These are phyloP conservation scores for Myxozyma sirexii DNA, from an alignment of 805 yeast genomes.

Conservation along the genomic window DNA sequence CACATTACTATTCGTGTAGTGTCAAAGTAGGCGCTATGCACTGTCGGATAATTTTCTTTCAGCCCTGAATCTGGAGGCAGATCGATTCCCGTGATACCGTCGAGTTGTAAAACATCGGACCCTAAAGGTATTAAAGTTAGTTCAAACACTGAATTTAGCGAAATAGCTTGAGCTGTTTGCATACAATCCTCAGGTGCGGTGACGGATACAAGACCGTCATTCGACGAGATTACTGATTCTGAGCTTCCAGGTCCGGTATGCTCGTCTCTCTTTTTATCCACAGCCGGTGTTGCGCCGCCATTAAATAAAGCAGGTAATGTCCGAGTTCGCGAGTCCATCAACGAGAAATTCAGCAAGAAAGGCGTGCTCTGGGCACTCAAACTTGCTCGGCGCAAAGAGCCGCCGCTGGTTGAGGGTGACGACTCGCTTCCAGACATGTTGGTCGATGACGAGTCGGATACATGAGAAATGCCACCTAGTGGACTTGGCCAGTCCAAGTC, in stretches of 20 bases:
- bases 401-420: not conserved
- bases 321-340: not conserved
- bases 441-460: not conserved
- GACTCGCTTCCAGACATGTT: not conserved
- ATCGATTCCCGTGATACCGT: not conserved
- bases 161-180: not conserved
- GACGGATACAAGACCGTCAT: not conserved
- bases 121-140: not conserved
- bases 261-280: too few species aligned
- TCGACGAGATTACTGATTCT: not conserved
- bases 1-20: not conserved
- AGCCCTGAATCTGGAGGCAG: not conserved
- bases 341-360: constrained; percentile 1
- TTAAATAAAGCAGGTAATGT: constrained; percentile 3
- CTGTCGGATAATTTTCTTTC: not conserved
- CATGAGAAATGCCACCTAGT: not conserved
- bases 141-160: not conserved
- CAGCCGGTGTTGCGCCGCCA: not conserved
- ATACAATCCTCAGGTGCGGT: not conserved
- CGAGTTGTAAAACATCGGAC: not conserved
- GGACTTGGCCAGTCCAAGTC: not conserved
- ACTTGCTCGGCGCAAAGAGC: not conserved
- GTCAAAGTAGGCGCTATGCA: constrained; percentile 7
- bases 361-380: not conserved
- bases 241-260: not conserved